These are phyloP conservation scores for Thalassia testudinum DNA, from an alignment of 116 monocot species.

Conservation along the genomic window DNA sequence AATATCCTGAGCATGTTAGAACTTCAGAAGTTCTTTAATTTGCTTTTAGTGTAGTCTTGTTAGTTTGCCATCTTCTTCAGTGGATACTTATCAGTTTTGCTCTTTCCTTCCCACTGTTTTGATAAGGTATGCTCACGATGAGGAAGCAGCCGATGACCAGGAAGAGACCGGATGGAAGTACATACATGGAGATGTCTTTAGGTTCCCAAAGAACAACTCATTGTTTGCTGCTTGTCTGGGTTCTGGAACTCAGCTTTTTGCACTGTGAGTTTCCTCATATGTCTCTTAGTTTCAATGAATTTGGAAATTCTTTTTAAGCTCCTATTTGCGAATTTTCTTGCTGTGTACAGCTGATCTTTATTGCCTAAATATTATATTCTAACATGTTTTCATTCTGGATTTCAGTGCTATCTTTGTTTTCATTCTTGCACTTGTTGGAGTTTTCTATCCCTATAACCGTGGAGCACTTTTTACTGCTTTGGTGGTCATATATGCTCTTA, in stretches of 20 bases:
- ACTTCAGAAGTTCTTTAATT: too few species aligned
- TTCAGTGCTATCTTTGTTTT: slow-evolving; percentile 42
- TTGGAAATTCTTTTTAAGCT: not conserved
- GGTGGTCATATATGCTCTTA: slow-evolving; percentile 50
- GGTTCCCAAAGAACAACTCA: slow-evolving; percentile 39
- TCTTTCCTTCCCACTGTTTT: not conserved
- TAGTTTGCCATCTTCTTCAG: too few species aligned
- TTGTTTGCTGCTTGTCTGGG: slow-evolving; percentile 44
- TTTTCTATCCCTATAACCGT: slow-evolving; percentile 54
- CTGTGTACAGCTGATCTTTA: not conserved
- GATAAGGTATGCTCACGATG: slow-evolving; percentile 46
- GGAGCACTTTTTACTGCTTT: slow-evolving; percentile 53
- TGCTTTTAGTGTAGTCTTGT: too few species aligned
- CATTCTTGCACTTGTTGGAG: slow-evolving; percentile 42
- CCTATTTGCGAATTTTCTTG: not conserved
- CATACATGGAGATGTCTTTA: slow-evolving; percentile 43
- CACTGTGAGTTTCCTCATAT: slow-evolving; percentile 33
- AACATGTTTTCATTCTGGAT: not conserved
- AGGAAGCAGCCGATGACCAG: slow-evolving; percentile 50
- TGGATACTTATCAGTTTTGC: not conserved
- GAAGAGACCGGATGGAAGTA: slow-evolving; percentile 59
- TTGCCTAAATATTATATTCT: not conserved
- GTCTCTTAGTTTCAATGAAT: not conserved
- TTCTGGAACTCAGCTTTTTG: slow-evolving; percentile 44
- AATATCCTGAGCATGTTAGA: too few species aligned